phyloP scores from a whole-genome alignment of 192 early-diverging fungal genomes.

The Mortierella hygrophila region DNA sequence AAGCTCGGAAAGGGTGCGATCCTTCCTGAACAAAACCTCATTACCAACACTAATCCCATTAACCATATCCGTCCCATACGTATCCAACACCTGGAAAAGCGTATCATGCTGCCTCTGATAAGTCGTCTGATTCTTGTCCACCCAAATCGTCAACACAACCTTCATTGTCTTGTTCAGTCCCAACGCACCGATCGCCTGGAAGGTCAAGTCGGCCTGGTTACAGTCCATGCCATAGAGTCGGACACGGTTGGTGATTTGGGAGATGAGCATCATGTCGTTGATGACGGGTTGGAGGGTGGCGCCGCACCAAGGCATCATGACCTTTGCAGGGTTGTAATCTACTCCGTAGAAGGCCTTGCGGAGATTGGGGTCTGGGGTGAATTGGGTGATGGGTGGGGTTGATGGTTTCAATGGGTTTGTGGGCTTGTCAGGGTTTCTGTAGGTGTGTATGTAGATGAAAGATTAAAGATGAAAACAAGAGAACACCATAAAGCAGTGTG shows the following conservation, averaged over 20 bases:
- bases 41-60: slow-evolving; percentile 58
- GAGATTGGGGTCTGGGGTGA: slow-evolving; percentile 31
- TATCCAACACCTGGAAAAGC: slow-evolving; percentile 39
- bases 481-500: neutral
- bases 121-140: slow-evolving; percentile 45
- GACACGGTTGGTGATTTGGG: slow-evolving; percentile 54
- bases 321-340: slow-evolving; percentile 46
- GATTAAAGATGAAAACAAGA: neutral
- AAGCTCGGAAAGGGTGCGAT: slow-evolving; percentile 15
- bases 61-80: slow-evolving; percentile 42
- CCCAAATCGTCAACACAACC: slow-evolving; percentile 53
- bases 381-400: slow-evolving; percentile 17
- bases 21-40: slow-evolving; percentile 55
- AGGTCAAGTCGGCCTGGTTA: slow-evolving; percentile 40
- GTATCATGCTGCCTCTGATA: slow-evolving; percentile 53
- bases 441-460: neutral
- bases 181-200: slow-evolving; percentile 36
- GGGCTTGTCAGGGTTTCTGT: neutral
- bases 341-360: slow-evolving; percentile 55
- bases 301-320: slow-evolving; percentile 46
- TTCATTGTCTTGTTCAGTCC: slow-evolving; percentile 40
- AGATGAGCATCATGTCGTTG: slow-evolving; percentile 51
- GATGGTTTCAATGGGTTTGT: neutral
- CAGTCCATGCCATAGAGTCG: slow-evolving; percentile 59
- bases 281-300: slow-evolving; percentile 40